Percentiles rank a stretch among this genome's conserved stretches.
Evolutionary conservation across 75 land plant species (phyloP).

Genomic region (Adiantum capillusveneris): DNA sequence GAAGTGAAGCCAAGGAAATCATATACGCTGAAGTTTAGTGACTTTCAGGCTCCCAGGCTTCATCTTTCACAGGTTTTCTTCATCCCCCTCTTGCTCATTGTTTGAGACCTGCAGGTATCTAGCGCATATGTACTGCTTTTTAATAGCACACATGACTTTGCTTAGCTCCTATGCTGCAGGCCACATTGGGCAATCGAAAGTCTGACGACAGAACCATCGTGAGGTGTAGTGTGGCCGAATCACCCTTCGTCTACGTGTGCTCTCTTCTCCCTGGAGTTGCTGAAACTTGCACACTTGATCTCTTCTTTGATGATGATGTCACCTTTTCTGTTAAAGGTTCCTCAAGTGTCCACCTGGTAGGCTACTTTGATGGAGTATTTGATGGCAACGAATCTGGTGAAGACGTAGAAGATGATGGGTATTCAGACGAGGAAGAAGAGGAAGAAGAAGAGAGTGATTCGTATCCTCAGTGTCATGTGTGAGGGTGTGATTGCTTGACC

Average conservation of each 20-base stretch:
- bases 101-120: background rate
- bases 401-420: constrained; percentile 27
- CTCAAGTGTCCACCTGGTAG: constrained; percentile 64
- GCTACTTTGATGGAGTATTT: constrained; percentile 36
- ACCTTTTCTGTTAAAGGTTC: constrained; percentile 63
- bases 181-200: constrained; percentile 41
- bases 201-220: constrained; percentile 34
- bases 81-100: background rate
- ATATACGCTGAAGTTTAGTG: constrained; percentile 17
- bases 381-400: constrained; percentile 39
- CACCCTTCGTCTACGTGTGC: constrained; percentile 49
- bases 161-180: constrained; percentile 28
- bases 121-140: background rate
- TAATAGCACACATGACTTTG: background rate
- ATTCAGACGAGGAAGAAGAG: background rate
- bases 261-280: constrained; percentile 40
- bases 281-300: constrained; percentile 46
- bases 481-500: too few relatives aligned
- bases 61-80: constrained; percentile 57
- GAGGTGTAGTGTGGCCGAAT: constrained; percentile 67
- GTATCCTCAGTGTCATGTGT: too few relatives aligned
- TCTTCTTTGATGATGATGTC: constrained; percentile 58
- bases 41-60: constrained; percentile 31
- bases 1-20: constrained; percentile 66
- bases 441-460: background rate